Base-by-base conservation (phyloP, 257 asterid species). In the Solanum sejunctum region DNA sequence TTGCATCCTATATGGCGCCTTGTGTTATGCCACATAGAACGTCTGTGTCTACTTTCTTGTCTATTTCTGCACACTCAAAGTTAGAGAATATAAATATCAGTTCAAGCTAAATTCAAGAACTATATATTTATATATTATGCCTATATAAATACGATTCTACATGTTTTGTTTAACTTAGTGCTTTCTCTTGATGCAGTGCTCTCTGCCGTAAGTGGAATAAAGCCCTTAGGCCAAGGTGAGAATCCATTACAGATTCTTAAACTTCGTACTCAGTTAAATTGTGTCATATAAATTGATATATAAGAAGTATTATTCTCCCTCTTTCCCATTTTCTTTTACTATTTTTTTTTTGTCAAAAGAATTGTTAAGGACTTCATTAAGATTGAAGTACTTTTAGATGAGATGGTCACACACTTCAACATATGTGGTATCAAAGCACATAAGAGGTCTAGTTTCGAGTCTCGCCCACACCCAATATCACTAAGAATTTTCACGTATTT, bases 141-240 rank as follows among this genome's bases (percentile, higher is more conserved):
- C 41, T 36, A 36, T 36, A 36, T 0, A 36, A 32, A 32, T 32
- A 32, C 36, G 43, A 26, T 13, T 75, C 4, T 17, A 47, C n/a
- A 73, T 10, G 56, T 51, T 23, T 8, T 28, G 28, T 16, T 78
- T 78, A 78, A 26, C 52, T 4, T 26, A 49, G 49, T 26, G 28
- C 21, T 78, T 52, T 78, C 47, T 26, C 28, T 16, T 41, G 79
- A 18, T 84, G 83, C 92, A 91, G 97, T 94, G 82, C 91, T 94
- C 51, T 94, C 98, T 0, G 97, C 97, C 1, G 97, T 94, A 11
- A 82, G 92, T 85, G 98, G 98, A 83, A 90, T 94, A 89, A 91
- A 90, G 67, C 83, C 83, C 0, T 64, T 78, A 2, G 83, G 83
- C 49, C 49, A 78, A 78, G 83, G 83, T 78, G 0, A 78, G 15